These are phyloP conservation scores for Termitomyces sp. DNA, from an alignment of 768 basidiomycete genomes.

Conservation along the genomic window DNA sequence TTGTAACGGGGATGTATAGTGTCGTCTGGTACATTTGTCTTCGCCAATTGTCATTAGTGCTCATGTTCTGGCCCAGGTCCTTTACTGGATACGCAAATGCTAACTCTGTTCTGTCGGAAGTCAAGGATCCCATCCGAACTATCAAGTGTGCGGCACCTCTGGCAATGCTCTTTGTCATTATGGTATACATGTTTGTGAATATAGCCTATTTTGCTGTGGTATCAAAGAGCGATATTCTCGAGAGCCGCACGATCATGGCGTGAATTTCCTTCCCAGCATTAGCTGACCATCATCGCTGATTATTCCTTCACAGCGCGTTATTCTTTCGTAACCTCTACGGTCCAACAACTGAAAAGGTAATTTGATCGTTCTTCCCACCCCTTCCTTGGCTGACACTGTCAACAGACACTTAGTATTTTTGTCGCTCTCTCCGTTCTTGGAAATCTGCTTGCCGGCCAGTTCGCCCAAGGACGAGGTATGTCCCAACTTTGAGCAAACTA, in stretches of 20 bases:
- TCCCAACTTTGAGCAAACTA: too few relatives aligned
- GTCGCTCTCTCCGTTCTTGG: constrained; percentile 64
- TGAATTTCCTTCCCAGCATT: constrained; percentile 24
- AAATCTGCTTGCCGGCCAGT: constrained; percentile 58
- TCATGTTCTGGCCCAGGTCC: constrained; percentile 38
- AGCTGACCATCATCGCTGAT: neutral
- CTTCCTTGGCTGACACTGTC: neutral
- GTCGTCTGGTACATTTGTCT: constrained; percentile 53
- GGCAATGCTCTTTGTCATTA: constrained; percentile 53
- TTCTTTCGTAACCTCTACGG: constrained; percentile 77
- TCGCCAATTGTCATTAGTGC: too few relatives aligned
- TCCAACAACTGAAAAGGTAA: constrained; percentile 49
- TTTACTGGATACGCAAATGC: constrained; percentile 71
- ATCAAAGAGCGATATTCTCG: constrained; percentile 61
- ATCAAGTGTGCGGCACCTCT: constrained; percentile 67
- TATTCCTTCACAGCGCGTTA: constrained; percentile 39
- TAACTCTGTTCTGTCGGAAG: constrained; percentile 70
- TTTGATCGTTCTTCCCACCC: neutral
- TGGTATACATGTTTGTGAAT: constrained; percentile 61
- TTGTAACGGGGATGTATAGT: constrained; percentile 60
- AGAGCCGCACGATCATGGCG: constrained; percentile 66
- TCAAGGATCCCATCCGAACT: constrained; percentile 63
- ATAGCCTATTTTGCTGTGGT: constrained; percentile 74
- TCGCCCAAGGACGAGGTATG: constrained; percentile 60
- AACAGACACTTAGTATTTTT: constrained; percentile 51